These are phyloP conservation scores for Calendula officinalis DNA, from an alignment of 129 eudicot genomes.

Conservation along the genomic window DNA sequence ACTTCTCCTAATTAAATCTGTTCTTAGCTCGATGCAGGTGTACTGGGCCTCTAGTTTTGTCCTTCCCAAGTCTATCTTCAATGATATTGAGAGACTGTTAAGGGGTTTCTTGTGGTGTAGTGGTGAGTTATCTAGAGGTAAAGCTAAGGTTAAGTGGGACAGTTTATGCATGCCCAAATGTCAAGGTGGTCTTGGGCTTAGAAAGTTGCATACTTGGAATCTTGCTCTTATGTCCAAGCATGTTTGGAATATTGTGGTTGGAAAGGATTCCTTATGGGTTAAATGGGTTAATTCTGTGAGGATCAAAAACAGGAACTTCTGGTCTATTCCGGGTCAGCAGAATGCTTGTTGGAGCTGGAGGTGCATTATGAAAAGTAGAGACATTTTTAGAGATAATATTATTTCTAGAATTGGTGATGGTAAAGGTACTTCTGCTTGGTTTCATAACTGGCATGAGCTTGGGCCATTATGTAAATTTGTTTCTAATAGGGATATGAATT, in stretches of 20 bases:
- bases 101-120: too few species aligned
- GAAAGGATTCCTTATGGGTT: background rate
- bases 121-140: too few species aligned
- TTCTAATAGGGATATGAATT: background rate
- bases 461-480: background rate
- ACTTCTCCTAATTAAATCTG: too few species aligned
- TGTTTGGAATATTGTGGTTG: background rate
- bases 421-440: background rate
- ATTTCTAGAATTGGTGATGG: background rate
- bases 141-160: background rate
- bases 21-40: too few species aligned
- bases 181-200: background rate
- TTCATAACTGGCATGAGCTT: background rate
- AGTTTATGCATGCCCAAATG: background rate
- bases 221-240: background rate
- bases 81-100: too few species aligned
- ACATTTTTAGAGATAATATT: background rate
- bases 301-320: background rate
- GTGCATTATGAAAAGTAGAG: background rate
- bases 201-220: background rate
- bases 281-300: background rate
- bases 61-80: too few species aligned
- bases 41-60: too few species aligned
- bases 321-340: background rate
- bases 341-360: background rate